A percentile compares a stretch with the other conserved stretches of the same genome.
These are phyloP conservation scores for Puccinia triticina DNA, from an alignment of 1,284 basidiomycete genomes.

Conservation along the genomic window DNA sequence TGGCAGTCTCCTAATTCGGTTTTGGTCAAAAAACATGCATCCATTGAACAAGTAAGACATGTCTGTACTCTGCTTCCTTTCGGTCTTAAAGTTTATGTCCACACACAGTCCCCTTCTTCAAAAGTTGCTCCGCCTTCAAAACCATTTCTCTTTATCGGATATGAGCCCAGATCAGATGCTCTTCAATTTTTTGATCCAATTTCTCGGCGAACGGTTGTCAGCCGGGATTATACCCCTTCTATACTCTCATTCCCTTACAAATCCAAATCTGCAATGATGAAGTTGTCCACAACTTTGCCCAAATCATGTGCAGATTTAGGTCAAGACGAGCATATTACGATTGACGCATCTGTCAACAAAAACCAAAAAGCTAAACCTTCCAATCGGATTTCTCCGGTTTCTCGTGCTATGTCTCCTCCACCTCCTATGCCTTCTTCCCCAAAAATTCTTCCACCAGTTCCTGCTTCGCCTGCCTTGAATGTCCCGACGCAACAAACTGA, in stretches of 20 bases:
- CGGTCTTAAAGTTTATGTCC: constrained; percentile 20
- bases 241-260: not conserved
- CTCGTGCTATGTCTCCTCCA: too few relatives aligned
- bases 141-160: not conserved
- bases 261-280: not conserved
- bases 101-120: not conserved
- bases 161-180: constrained; percentile 23
- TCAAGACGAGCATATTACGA: too few relatives aligned
- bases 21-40: not conserved
- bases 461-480: too few relatives aligned
- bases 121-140: not conserved
- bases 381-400: too few relatives aligned
- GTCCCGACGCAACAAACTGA: not conserved
- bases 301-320: not conserved
- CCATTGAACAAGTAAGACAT: too few relatives aligned
- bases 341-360: not conserved
- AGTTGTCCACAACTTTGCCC: constrained; percentile 11
- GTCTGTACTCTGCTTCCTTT: not conserved
- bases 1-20: not conserved
- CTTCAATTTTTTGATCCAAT: constrained; percentile 12
- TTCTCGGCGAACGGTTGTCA: not conserved
- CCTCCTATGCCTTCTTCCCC: too few relatives aligned
- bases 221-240: constrained; percentile 9
- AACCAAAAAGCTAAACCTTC: not conserved
- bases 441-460: not conserved